These are phyloP conservation scores for Silybum marianum DNA, from an alignment of 129 eudicot species.

Conservation along the genomic window DNA sequence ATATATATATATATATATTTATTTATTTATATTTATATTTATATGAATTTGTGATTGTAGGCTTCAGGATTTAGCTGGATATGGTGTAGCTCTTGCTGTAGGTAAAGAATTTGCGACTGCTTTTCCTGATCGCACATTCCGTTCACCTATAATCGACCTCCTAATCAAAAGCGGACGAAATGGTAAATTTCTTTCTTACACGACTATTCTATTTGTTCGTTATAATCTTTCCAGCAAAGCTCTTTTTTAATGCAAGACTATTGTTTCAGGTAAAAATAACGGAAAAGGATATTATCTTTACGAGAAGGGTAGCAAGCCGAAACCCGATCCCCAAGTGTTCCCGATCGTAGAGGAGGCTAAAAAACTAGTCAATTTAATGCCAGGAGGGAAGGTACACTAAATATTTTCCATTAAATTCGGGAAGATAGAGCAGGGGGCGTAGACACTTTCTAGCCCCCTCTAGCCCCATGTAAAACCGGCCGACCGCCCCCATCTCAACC, in stretches of 20 bases:
- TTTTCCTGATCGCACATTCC: conserved; percentile 81
- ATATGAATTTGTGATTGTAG: conserved; percentile 38
- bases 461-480: too few relatives aligned
- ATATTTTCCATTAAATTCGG: too few relatives aligned
- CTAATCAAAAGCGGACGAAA: conserved; percentile 78
- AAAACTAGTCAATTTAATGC: conserved; percentile 66
- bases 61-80: conserved; percentile 93
- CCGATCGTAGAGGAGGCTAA: conserved; percentile 76
- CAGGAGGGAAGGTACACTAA: conserved; percentile 65
- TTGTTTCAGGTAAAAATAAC: conserved; percentile 71
- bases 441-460: too few relatives aligned
- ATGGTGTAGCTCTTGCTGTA: conserved; percentile 92
- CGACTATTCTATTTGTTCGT: neutral
- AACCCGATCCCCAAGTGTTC: conserved; percentile 77
- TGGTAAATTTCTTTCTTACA: conserved; percentile 43
- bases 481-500: too few relatives aligned
- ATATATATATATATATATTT: too few relatives aligned
- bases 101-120: conserved; percentile 56
- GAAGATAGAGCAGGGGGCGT: too few relatives aligned
- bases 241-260: conserved; percentile 13
- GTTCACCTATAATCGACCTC: conserved; percentile 67
- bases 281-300: conserved; percentile 90
- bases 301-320: conserved; percentile 94
- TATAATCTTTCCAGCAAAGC: neutral
- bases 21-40: too few relatives aligned